Percentiles rank a stretch among this genome's conserved stretches.
Evolutionary conservation across 805 yeast species (phyloP).

Genomic region (Lipomyces mesembrius): DNA sequence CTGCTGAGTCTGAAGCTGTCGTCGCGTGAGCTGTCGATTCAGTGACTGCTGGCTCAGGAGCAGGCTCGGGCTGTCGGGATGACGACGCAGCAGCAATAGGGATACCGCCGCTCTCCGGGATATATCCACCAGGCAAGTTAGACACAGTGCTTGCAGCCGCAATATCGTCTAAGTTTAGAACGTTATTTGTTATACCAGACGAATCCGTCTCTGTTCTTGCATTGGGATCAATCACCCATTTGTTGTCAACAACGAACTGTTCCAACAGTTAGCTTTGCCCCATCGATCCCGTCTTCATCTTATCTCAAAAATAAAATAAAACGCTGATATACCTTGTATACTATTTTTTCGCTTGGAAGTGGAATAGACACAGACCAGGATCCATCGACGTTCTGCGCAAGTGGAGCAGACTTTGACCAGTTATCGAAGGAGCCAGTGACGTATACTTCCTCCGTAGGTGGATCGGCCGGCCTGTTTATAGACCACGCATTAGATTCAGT

Average conservation of each 20-base stretch:
- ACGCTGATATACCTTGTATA: slow-evolving; percentile 47
- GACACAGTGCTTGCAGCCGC: slow-evolving; percentile 19
- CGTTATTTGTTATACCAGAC: slow-evolving; percentile 59
- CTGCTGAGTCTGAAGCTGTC: background rate
- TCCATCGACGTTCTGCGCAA: slow-evolving; percentile 64
- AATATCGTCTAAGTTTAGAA: slow-evolving; percentile 50
- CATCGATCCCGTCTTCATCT: background rate
- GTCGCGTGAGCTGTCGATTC: background rate
- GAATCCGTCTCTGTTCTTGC: slow-evolving; percentile 54
- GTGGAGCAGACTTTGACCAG: slow-evolving; percentile 64
- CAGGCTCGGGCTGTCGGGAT: background rate
- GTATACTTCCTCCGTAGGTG: slow-evolving; percentile 60
- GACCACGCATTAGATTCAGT: background rate
- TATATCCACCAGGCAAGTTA: slow-evolving; percentile 37
- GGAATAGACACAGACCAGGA: slow-evolving; percentile 66
- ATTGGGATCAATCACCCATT: slow-evolving; percentile 56
- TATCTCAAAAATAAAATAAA: background rate
- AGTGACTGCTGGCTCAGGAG: background rate
- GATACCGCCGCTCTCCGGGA: slow-evolving; percentile 50
- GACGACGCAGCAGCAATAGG: slow-evolving; percentile 16
- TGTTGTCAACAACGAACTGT: slow-evolving; percentile 73
- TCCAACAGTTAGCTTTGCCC: slow-evolving; percentile 17
- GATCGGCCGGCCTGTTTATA: slow-evolving; percentile 47
- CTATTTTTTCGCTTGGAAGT: slow-evolving; percentile 51
- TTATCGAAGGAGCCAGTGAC: slow-evolving; percentile 74